A percentile compares a stretch with the other conserved stretches of the same genome.
Evolutionary conservation across 2,329 filamentous ascomycete species (phyloP).

Genomic region (Fusarium protoensiforme): DNA sequence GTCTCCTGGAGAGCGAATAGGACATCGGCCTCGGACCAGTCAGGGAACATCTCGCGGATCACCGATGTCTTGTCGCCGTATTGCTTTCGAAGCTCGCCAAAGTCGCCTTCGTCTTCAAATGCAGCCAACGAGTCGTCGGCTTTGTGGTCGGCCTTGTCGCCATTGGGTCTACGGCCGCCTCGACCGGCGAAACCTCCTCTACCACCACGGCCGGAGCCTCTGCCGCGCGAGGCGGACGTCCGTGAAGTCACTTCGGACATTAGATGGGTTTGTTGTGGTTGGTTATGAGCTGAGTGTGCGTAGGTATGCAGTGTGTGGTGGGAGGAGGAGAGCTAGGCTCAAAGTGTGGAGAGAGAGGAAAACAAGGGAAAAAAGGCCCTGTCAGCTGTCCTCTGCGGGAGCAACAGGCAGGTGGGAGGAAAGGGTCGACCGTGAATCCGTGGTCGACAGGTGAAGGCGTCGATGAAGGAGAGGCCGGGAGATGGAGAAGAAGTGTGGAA

Average conservation of each 20-base stretch:
- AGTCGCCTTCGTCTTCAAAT: constrained; percentile 85
- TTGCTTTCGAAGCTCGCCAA: constrained; percentile 91
- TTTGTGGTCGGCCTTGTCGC: constrained; percentile 70
- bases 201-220: constrained; percentile 89
- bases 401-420: constrained; percentile 47
- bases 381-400: constrained; percentile 54
- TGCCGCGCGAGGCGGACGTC: constrained; percentile 85
- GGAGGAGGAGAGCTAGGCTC: constrained; percentile 45
- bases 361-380: constrained; percentile 42
- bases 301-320: constrained; percentile 34
- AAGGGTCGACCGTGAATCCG: constrained; percentile 46
- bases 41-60: constrained; percentile 92
- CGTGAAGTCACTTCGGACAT: constrained; percentile 97
- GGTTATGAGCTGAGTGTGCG: constrained; percentile 45
- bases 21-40: constrained; percentile 96
- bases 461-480: constrained; percentile 44
- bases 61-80: constrained; percentile 82
- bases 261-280: constrained; percentile 56
- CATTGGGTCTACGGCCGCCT: constrained; percentile 80
- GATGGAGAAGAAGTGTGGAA: constrained; percentile 40
- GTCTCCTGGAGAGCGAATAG: constrained; percentile 93
- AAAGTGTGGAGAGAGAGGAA: constrained; percentile 47
- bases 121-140: constrained; percentile 68
- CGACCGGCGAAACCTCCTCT: constrained; percentile 80
- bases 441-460: constrained; percentile 46